A percentile compares a stretch with the other conserved stretches of the same genome.
Conservation (phyloP, 371 early-diverging fungal species). For the Mortierella sp. region DNA sequence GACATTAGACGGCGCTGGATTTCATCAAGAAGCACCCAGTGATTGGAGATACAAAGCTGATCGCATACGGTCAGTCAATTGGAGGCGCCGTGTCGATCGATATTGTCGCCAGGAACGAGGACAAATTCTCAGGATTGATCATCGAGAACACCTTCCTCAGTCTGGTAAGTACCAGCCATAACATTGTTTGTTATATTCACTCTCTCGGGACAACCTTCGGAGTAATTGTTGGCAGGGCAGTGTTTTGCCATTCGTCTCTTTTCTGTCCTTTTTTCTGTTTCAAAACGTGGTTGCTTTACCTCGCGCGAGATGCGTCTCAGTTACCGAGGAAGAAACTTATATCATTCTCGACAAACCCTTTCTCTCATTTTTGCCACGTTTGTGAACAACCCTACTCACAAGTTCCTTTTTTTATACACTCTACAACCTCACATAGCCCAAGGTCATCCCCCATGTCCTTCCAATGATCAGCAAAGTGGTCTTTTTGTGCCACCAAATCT, state of each 20-base stretch:
- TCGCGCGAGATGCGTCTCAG: neutral
- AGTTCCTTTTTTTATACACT: neutral
- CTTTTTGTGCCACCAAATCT: slow-evolving; percentile 91
- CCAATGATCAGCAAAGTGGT: slow-evolving; percentile 80
- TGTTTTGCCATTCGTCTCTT: neutral
- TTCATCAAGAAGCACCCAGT: slow-evolving; percentile 82
- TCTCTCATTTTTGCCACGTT: neutral
- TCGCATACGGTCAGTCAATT: slow-evolving; percentile 96
- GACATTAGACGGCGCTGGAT: slow-evolving; percentile 82
- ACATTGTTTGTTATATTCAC: neutral
- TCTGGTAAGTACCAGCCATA: slow-evolving; percentile 66
- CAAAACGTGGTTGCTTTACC: neutral
- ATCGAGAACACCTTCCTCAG: slow-evolving; percentile 97
- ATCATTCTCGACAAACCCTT: neutral
- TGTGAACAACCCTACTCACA: neutral
- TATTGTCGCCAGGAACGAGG: slow-evolving; percentile 82
- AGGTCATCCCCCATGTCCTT: slow-evolving; percentile 89
- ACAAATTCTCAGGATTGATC: slow-evolving; percentile 85
- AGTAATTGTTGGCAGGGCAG: neutral
- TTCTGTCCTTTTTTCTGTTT: neutral
- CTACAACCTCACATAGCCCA: slow-evolving; percentile 67
- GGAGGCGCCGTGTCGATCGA: slow-evolving; percentile 99
- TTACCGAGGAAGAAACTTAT: neutral
- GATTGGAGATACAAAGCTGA: slow-evolving; percentile 79
- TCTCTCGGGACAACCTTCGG: neutral